Evolutionary conservation across 352 stramenopile species (phyloP), one percentile per base, ranked within the genome.

Genomic region (Pythium scleroteichum): DNA sequence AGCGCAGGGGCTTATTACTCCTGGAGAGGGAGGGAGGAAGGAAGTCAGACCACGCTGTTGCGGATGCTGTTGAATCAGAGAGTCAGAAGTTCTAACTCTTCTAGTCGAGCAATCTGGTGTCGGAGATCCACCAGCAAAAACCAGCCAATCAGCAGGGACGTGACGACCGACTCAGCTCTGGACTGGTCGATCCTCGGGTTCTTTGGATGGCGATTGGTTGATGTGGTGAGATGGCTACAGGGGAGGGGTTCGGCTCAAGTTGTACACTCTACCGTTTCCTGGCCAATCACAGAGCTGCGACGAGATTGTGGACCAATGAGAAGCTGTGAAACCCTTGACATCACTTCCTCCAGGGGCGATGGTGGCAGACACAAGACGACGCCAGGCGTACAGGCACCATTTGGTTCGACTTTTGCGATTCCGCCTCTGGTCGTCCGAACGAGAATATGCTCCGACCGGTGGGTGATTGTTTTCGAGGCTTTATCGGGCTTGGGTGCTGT

Each of bases 181-280:
- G 23, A 40, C 40, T 26, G 22, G 52, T 49, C 52, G 20, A 59
- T 41, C 8, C 23, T 41, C 24, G 7, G 1, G 13, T 4, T 38
- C 27, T 19, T 9, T 19, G 13, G 2, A 7, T 22, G 7, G 2
- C 48, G 52, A 59, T 59, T 59, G 52, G 52, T 32, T 50, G 20
- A 35, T 38, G 14, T 17, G 0, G 20, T 50, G 52, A 42, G 52
- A 59, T 59, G 52, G 52, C 52, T 59, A 50, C 52, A 59, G 32
- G 39, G 52, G 26, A 29, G 39, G 52, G 39, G 39, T 26, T 24
- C 52, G 13, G 22, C 3, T 38, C 20, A 50, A 59, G 27, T 26
- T 49, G 52, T n/a, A 48, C 14, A 26, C 32, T 22, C 9, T 16
- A 1, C 20, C 16, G n/a, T n/a, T n/a, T 42, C 40, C 3, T 50